A percentile compares a stretch with the other conserved stretches of the same genome.
phyloP scores from a whole-genome alignment of 1,284 basidiomycete species.

The Leucoagaricus sp. region DNA sequence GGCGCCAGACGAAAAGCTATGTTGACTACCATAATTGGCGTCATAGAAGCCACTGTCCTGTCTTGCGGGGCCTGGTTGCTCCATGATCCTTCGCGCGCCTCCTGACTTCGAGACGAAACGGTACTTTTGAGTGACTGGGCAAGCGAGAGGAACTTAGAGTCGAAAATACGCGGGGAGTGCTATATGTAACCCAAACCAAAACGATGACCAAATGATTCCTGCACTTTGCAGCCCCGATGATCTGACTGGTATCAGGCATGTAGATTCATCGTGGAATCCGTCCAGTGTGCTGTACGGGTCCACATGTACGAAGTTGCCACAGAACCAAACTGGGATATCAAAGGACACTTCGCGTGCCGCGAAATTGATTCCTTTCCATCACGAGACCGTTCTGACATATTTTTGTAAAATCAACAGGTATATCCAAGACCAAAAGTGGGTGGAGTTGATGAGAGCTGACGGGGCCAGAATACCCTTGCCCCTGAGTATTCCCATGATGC shows the following conservation, averaged over 20 bases:
- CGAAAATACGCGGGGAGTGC: neutral
- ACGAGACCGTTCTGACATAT: constrained; percentile 20
- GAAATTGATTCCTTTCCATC: constrained; percentile 18
- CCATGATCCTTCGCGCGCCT: constrained; percentile 36
- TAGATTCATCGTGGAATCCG: constrained; percentile 10
- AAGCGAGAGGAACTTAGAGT: neutral
- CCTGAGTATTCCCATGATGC: constrained; percentile 14
- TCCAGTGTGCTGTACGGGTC: neutral
- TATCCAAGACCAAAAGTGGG: constrained; percentile 3
- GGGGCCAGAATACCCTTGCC: neutral
- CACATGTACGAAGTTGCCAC: constrained; percentile 21
- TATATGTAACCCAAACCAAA: constrained; percentile 8
- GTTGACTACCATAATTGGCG: constrained; percentile 29
- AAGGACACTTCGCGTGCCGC: constrained; percentile 9
- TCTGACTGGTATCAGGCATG: neutral
- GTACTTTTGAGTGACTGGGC: neutral
- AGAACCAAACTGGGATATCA: constrained; percentile 19
- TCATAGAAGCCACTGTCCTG: constrained; percentile 40
- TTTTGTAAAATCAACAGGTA: constrained; percentile 17
- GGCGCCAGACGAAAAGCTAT: constrained; percentile 36
- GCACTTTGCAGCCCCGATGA: constrained; percentile 9
- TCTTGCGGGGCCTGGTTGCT: constrained; percentile 36
- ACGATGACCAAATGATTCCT: neutral
- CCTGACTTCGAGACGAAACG: neutral
- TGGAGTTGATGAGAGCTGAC: neutral